Percentiles rank a stretch among this genome's conserved stretches.
phyloP scores from a whole-genome alignment of 192 early-diverging fungal genomes.

The Phlyctochytrium planicorne region DNA sequence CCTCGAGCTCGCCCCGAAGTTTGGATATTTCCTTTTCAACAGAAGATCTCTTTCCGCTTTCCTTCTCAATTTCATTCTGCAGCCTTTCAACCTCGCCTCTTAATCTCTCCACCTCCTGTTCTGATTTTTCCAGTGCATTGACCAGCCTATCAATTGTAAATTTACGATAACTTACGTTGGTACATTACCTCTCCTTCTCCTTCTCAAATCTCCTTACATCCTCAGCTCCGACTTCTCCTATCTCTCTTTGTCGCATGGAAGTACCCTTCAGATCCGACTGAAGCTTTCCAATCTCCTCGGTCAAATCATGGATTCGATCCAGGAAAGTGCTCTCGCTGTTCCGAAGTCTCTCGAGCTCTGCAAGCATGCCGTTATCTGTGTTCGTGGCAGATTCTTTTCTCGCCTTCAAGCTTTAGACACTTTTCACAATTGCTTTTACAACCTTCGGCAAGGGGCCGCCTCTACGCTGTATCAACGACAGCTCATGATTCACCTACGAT shows the following conservation, averaged over 20 bases:
- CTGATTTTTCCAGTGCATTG: not conserved
- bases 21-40: not conserved
- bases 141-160: too few species aligned
- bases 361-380: too few species aligned
- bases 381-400: too few species aligned
- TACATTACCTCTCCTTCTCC: slow-evolving; percentile 38
- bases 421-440: too few species aligned
- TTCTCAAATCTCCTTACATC: slow-evolving; percentile 32
- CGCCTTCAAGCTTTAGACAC: too few species aligned
- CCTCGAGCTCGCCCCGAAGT: not conserved
- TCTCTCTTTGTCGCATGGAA: slow-evolving; percentile 33
- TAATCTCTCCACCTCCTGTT: not conserved
- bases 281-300: slow-evolving; percentile 34
- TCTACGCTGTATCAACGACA: too few species aligned
- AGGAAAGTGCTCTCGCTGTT: too few species aligned
- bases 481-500: too few species aligned
- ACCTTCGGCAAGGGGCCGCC: too few species aligned
- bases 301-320: slow-evolving; percentile 17
- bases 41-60: not conserved
- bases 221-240: slow-evolving; percentile 30
- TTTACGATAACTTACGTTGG: too few species aligned
- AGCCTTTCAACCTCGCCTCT: not conserved
- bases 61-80: not conserved
- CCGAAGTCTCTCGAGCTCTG: too few species aligned
- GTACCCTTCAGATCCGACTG: slow-evolving; percentile 40